Conservation (phyloP, 148 eudicot genomes). For the Euryodendron excelsum region DNA sequence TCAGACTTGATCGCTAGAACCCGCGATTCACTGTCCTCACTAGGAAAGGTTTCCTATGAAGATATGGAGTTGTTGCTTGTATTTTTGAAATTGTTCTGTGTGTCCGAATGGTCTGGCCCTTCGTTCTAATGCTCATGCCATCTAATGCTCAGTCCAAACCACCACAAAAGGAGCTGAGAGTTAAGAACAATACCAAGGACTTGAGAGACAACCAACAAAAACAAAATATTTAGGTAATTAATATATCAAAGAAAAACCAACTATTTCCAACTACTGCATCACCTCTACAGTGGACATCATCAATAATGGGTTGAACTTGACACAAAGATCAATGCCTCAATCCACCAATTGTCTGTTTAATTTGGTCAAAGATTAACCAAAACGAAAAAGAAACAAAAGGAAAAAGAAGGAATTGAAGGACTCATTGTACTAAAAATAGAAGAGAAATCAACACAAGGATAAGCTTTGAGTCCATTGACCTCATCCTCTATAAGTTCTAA, state of each 20-base stretch:
- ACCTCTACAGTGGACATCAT: constrained; percentile 70
- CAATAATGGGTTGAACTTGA: constrained; percentile 88
- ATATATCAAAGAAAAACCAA: constrained; percentile 32
- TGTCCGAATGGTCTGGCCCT: no score
- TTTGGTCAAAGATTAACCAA: background rate
- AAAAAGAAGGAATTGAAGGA: background rate
- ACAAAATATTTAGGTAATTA: background rate
- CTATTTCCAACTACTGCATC: constrained; percentile 89
- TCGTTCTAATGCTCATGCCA: no score
- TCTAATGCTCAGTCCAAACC: background rate
- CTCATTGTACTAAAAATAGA: constrained; percentile 74
- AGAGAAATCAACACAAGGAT: constrained; percentile 79
- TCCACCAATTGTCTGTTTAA: background rate
- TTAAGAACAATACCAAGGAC: background rate
- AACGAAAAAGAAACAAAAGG: no score
- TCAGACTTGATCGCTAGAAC: no score
- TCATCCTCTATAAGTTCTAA: constrained; percentile 59
- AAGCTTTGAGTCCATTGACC: constrained; percentile 66
- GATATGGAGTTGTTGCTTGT: no score
- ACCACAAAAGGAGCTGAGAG: background rate
- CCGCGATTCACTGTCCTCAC: no score
- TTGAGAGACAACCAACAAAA: background rate
- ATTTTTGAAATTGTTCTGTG: no score
- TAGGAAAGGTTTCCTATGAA: no score
- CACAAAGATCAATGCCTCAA: background rate